Percentiles rank a stretch among this genome's conserved stretches.
These are phyloP conservation scores for Oryza brachyantha DNA, from an alignment of 176 grass and related monocot species.

Conservation along the genomic window DNA sequence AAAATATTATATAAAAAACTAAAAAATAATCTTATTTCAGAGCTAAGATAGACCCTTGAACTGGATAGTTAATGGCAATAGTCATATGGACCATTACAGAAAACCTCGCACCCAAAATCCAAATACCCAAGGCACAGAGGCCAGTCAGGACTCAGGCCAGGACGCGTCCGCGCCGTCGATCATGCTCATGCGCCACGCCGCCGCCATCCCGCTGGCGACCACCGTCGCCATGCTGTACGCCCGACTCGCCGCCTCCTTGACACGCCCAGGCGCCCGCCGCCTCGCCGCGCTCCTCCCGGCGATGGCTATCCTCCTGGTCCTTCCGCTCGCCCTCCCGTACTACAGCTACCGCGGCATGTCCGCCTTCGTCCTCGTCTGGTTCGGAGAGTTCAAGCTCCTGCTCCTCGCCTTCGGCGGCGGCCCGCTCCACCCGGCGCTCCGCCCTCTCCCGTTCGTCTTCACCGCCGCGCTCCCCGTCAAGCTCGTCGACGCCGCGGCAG, in stretches of 20 bases:
- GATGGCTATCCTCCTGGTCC: slow-evolving; percentile 19
- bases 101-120: too few species aligned
- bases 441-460: slow-evolving; percentile 23
- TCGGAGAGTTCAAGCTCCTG: slow-evolving; percentile 52
- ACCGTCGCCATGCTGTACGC: slow-evolving; percentile 12
- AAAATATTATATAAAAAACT: too few species aligned
- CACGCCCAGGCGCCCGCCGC: slow-evolving; percentile 7
- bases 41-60: too few species aligned
- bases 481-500: not conserved
- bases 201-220: not conserved
- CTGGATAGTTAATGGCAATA: too few species aligned
- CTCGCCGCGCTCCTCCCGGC: slow-evolving; percentile 35
- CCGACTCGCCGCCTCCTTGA: not conserved
- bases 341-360: not conserved
- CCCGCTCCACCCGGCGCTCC: slow-evolving; percentile 27
- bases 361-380: slow-evolving; percentile 51
- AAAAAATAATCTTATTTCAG: too few species aligned
- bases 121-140: too few species aligned
- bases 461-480: slow-evolving; percentile 14
- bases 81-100: too few species aligned
- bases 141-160: too few species aligned
- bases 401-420: slow-evolving; percentile 39
- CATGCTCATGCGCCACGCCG: not conserved
- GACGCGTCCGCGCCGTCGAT: too few species aligned
- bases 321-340: slow-evolving; percentile 36